Evolutionary conservation across 768 basidiomycete genomes (phyloP), one percentile per base, ranked within the genome.

Genomic region (Gloeopeniophorella convolvens): DNA sequence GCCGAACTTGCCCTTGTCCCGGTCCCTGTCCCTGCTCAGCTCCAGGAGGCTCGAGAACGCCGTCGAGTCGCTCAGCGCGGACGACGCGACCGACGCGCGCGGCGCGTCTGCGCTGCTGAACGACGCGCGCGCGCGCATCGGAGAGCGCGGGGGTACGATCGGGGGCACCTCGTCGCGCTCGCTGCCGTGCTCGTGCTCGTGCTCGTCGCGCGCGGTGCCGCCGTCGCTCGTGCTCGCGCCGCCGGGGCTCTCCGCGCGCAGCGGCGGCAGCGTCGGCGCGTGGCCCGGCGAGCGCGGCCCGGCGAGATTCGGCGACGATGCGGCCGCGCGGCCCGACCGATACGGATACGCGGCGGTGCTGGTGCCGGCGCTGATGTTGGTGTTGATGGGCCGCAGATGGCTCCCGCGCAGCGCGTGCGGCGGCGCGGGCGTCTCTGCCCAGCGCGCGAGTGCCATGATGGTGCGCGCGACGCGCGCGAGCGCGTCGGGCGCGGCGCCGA

Each of bases 391-490:
- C 57, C 70, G 70, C 15, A 26, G 27, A 18, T 20, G 23, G 21
- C 50, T 51, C 24, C 62, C 55, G 9, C 74, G 76, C 23, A 68
- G 65, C 34, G 70, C 69, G 41, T 70, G 70, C 24, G 72, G 70
- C 15, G 70, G 60, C n/a, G 65, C 55, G 24, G 77, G 77, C 15
- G 70, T 66, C 56, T 87, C 86, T 46, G 77, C 79, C 48, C 78
- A 71, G 60, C 77, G 74, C 44, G 84, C 72, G 23, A 92, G 69
- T 13, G 83, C 76, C 36, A 86, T 71, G 41, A 92, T 76, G n/a
- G 85, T 83, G 44, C 69, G 69, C 24, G 88, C 88, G 30, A 92
- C 88, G 46, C 86, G 78, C 34, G 77, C 80, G 21, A 88, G 71
- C 10, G 76, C 72, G 54, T 85, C 81, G 33, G 75, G 67, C 10